phyloP scores from a whole-genome alignment of 805 yeast species.

The Pichia manshurica region DNA sequence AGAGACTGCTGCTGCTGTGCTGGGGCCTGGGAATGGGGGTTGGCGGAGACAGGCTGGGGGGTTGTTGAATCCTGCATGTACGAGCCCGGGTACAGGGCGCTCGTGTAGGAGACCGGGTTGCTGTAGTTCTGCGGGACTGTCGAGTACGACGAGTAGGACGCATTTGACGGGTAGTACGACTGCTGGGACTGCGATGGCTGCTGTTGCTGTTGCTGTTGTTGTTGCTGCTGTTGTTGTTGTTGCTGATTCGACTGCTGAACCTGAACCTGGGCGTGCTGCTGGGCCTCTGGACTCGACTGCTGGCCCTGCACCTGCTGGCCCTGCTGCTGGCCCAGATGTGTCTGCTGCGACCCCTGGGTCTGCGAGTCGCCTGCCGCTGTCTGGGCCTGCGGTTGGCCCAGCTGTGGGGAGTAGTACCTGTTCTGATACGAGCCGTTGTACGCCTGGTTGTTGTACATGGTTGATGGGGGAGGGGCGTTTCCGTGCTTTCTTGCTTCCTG shows the following conservation, averaged over 20 bases:
- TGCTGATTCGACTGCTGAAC: not conserved
- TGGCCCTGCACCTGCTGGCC: not conserved
- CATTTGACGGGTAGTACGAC: not conserved
- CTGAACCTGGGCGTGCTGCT: not conserved
- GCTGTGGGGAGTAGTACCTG: slow-evolving; percentile 4
- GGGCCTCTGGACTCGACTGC: not conserved
- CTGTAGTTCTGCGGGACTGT: not conserved
- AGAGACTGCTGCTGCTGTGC: not conserved
- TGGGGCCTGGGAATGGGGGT: not conserved
- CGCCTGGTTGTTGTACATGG: slow-evolving; percentile 15
- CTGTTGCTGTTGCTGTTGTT: not conserved
- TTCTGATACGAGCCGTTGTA: slow-evolving; percentile 18
- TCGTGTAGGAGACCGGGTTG: not conserved
- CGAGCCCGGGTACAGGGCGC: not conserved
- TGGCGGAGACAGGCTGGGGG: not conserved
- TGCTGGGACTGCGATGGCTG: not conserved
- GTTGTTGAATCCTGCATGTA: slow-evolving; percentile 1
- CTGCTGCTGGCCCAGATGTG: slow-evolving; percentile 2
- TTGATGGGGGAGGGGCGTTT: slow-evolving; percentile 12
- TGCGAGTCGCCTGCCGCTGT: not conserved
- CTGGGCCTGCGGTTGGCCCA: slow-evolving; percentile 1
- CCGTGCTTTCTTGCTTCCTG: too few relatives aligned
- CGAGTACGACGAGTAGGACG: slow-evolving; percentile 4
- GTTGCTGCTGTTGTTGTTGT: not conserved
- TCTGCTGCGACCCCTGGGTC: not conserved